These are phyloP conservation scores for Neurospora intermedia DNA, from an alignment of 495 filamentous ascomycete genomes.

Conservation along the genomic window DNA sequence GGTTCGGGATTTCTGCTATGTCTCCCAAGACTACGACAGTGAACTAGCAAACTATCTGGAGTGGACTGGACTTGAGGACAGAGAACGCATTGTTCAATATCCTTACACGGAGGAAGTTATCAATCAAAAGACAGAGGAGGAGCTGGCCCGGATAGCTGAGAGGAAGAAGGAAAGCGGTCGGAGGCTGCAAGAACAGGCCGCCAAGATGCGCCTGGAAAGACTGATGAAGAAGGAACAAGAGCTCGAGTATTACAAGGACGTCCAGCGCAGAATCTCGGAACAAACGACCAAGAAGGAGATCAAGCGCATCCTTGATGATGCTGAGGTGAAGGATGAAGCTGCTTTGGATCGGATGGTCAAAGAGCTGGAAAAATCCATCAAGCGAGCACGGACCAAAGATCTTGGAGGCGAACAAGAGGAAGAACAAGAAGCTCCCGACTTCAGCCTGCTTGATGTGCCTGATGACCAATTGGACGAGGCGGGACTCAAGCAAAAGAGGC, in stretches of 20 bases:
- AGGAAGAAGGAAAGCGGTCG: constrained; percentile 87
- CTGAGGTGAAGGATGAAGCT: constrained; percentile 83
- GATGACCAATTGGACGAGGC: constrained; percentile 92
- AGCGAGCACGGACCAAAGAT: constrained; percentile 81
- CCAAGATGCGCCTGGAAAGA: constrained; percentile 91
- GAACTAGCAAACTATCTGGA: constrained; percentile 70
- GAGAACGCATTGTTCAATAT: constrained; percentile 81
- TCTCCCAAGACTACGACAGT: constrained; percentile 69
- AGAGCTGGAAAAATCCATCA: constrained; percentile 81
- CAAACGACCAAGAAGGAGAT: constrained; percentile 74
- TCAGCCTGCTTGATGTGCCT: constrained; percentile 76
- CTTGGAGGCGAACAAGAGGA: constrained; percentile 75
- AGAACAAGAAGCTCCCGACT: constrained; percentile 64
- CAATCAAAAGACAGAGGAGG: constrained; percentile 83
- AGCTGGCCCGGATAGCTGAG: constrained; percentile 78
- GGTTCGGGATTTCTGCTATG: constrained; percentile 81
- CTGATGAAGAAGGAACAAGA: constrained; percentile 93
- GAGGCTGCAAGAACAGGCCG: constrained; percentile 87
- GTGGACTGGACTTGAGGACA: constrained; percentile 78
- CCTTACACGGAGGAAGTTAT: constrained; percentile 86
- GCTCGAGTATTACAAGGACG: constrained; percentile 80
- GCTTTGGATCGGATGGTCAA: constrained; percentile 69
- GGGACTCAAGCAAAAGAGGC: constrained; percentile 75
- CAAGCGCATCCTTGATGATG: constrained; percentile 72
- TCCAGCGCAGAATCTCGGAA: constrained; percentile 53